These are phyloP conservation scores for Serpula lacrymans DNA, from an alignment of 768 basidiomycete genomes.

Conservation along the genomic window DNA sequence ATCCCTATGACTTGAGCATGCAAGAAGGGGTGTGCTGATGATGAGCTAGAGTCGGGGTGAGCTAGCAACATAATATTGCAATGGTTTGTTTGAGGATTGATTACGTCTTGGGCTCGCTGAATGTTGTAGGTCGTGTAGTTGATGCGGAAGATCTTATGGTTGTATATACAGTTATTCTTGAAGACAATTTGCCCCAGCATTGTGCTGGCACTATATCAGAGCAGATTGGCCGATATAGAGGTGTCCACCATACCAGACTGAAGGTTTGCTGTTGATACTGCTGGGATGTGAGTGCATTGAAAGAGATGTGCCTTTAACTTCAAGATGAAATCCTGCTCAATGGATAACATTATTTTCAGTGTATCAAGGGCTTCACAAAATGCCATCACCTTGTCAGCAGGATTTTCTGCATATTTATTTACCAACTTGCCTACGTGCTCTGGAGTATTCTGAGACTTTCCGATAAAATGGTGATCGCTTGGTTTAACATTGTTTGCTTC, in stretches of 20 bases:
- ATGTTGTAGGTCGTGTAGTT: slow-evolving; percentile 29
- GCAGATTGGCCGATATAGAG: too few relatives aligned
- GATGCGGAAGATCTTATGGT: slow-evolving; percentile 18
- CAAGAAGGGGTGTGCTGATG: not conserved
- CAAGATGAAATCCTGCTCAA: slow-evolving; percentile 27
- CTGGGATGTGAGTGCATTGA: not conserved
- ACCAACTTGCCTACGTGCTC: slow-evolving; percentile 22
- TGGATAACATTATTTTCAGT: not conserved
- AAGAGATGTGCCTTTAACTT: slow-evolving; percentile 32
- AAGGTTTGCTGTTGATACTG: too few relatives aligned
- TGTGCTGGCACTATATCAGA: too few relatives aligned
- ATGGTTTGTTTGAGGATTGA: slow-evolving; percentile 25
- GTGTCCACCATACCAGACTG: too few relatives aligned
- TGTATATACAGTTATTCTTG: slow-evolving; percentile 16
- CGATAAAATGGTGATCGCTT: slow-evolving; percentile 3
- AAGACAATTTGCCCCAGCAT: slow-evolving; percentile 6
- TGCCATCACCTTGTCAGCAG: slow-evolving; percentile 16
- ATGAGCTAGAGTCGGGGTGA: too few relatives aligned
- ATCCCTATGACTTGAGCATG: slow-evolving; percentile 11
- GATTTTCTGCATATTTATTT: slow-evolving; percentile 24
- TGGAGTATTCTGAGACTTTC: slow-evolving; percentile 6
- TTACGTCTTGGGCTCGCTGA: slow-evolving; percentile 13
- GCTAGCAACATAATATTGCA: slow-evolving; percentile 35
- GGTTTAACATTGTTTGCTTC: not conserved
- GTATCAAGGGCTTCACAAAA: too few relatives aligned